These are phyloP conservation scores for Kodamaea restingae DNA, from an alignment of 805 yeast genomes.

Conservation along the genomic window DNA sequence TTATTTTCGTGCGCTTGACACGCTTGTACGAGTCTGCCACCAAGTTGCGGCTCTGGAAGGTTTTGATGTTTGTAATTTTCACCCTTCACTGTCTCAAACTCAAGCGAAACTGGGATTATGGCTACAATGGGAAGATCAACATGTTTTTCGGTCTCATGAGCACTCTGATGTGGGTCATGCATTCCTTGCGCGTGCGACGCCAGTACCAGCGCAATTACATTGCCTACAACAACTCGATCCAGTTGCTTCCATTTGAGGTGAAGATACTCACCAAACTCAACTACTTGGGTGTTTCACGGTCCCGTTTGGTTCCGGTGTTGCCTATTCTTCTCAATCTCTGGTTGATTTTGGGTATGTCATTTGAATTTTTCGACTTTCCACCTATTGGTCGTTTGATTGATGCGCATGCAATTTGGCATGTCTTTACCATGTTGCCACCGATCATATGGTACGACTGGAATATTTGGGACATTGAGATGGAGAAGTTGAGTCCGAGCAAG, in stretches of 20 bases:
- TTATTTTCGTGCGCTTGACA: constrained; percentile 29
- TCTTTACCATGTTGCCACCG: constrained; percentile 80
- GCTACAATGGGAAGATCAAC: constrained; percentile 33
- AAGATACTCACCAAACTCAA: constrained; percentile 30
- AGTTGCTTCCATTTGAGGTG: constrained; percentile 37
- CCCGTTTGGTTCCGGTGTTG: constrained; percentile 29
- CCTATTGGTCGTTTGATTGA: constrained; percentile 53
- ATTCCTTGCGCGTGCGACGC: constrained; percentile 20
- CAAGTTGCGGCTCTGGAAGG: constrained; percentile 17
- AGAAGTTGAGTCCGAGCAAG: constrained; percentile 9
- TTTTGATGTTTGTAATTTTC: constrained; percentile 16
- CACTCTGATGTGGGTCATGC: constrained; percentile 32
- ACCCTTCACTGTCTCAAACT: constrained; percentile 27
- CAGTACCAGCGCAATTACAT: constrained; percentile 14
- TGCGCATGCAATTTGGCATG: constrained; percentile 94
- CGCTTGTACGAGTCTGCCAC: constrained; percentile 17
- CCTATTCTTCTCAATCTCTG: constrained; percentile 34
- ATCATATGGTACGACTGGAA: constrained; percentile 65
- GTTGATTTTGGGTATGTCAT: constrained; percentile 28
- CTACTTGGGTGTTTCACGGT: constrained; percentile 21
- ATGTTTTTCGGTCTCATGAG: constrained; percentile 28
- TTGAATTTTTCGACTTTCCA: constrained; percentile 35
- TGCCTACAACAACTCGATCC: constrained; percentile 33
- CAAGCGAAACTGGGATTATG: constrained; percentile 35
- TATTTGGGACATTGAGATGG: constrained; percentile 41